Evolutionary conservation across 768 basidiomycete species (phyloP).

Genomic region (Boletus pseudo-olivaceus): DNA sequence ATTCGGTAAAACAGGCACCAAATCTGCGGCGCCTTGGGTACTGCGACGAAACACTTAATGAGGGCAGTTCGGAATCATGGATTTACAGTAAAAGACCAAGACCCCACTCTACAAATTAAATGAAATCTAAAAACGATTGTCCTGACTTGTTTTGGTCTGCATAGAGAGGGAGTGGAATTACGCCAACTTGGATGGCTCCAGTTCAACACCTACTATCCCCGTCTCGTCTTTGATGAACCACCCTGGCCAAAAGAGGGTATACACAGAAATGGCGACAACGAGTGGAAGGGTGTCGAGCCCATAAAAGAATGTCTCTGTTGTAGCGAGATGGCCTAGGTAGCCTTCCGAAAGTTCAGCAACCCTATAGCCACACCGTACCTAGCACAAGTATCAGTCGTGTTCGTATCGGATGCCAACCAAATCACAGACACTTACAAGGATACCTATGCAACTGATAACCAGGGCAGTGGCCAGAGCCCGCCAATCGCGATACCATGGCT

Average conservation of each 20-base stretch:
- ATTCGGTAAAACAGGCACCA: no score
- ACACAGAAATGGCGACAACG: slow-evolving; percentile 54
- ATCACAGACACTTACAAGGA: slow-evolving; percentile 45
- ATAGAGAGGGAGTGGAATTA: not conserved
- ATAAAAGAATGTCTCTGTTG: slow-evolving; percentile 62
- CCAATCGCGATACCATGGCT: slow-evolving; percentile 57
- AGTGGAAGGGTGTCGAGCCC: slow-evolving; percentile 65
- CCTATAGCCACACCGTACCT: slow-evolving; percentile 66
- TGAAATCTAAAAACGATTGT: not conserved
- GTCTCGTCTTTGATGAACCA: slow-evolving; percentile 37
- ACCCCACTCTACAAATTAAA: not conserved
- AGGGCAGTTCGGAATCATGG: not conserved
- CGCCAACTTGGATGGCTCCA: slow-evolving; percentile 26
- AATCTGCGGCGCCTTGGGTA: no score
- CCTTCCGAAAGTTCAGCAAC: slow-evolving; percentile 62
- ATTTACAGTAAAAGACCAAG: not conserved
- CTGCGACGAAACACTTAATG: not conserved
- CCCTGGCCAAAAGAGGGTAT: slow-evolving; percentile 65
- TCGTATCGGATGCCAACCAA: not conserved
- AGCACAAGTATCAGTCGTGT: not conserved
- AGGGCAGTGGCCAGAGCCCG: slow-evolving; percentile 49
- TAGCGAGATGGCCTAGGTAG: slow-evolving; percentile 53
- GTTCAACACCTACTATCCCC: not conserved
- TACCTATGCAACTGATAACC: slow-evolving; percentile 55
- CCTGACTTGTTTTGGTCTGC: not conserved